Base-by-base conservation (phyloP, 805 yeast genomes). In the Candida ovalis region DNA sequence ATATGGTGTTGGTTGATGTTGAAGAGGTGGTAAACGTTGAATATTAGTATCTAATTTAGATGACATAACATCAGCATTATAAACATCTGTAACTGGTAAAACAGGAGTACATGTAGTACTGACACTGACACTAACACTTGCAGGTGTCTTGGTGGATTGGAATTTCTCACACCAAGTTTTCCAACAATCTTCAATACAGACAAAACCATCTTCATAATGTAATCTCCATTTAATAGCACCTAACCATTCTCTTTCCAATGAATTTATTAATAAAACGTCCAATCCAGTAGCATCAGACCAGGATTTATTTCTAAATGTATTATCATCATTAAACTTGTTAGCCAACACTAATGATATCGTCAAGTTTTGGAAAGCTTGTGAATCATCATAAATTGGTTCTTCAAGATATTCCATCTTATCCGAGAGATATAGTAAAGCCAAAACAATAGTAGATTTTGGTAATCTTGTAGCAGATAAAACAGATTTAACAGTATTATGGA, bases 231-330 rank as follows among this genome's bases (percentile, higher is more conserved):
- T 56, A 30, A 68, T 57, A 15, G 47, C 51, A 18, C 41, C 35
- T 13, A 67, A 51, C 71, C 71, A 92, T 40, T 70, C 72, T 46
- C 77, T 78, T 71, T 92, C 99, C 51, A 80, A 70, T 17, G 63
- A 59, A 60, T 91, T 89, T 53, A 92, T 75, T 32, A 76, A 67
- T 2, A 61, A 61, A 42, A 88, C 73, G 6, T 79, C 68, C 53
- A 92, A 76, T 18, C 95, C 95, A 4, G 97, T 87, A n/a, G 97
- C 98, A 52, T 89, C 90, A 38, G 89, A 80, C 99, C 99, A 92
- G 7, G 97, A 88, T 61, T 82, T 84, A 70, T 92, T 92, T 51
- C 96, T 89, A 64, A 92, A 92, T 25, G 97, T 92, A 70, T 92
- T 90, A 71, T 92, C 99, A 69, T 92, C 98, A 64, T 91, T 89